Conservation (phyloP, 2,329 filamentous ascomycete genomes). For the Microcera coccophila region DNA sequence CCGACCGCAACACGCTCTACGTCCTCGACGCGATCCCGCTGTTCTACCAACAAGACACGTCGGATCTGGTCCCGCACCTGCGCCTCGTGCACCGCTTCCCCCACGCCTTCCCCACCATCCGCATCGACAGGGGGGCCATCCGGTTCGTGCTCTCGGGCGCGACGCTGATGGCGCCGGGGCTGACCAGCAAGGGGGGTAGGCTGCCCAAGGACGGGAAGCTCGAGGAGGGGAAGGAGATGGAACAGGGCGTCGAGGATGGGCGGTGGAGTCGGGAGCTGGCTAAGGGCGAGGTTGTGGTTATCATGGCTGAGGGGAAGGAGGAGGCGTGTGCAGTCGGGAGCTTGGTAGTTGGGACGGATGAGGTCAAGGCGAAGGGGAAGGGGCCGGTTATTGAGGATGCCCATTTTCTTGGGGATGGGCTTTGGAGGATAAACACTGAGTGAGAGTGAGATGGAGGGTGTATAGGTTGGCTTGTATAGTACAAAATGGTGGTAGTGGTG, state of each 20-base stretch:
- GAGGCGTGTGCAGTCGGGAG: conserved; percentile 85
- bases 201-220: conserved; percentile 57
- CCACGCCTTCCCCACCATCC: conserved; percentile 73
- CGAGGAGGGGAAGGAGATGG: conserved; percentile 42
- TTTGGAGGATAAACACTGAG: conserved; percentile 71
- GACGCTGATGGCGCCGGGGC: conserved; percentile 90
- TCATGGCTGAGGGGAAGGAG: conserved; percentile 90
- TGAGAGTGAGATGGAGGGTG: conserved; percentile 24
- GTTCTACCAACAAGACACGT: conserved; percentile 82
- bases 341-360: conserved; percentile 78
- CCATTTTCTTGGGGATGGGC: conserved; percentile 88
- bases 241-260: conserved; percentile 44
- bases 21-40: conserved; percentile 72
- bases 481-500: neutral
- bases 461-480: neutral
- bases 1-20: conserved; percentile 87
- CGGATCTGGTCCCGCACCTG: conserved; percentile 80
- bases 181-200: conserved; percentile 78
- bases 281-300: conserved; percentile 79
- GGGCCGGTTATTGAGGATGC: conserved; percentile 90
- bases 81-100: conserved; percentile 88
- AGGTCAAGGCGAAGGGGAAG: conserved; percentile 92
- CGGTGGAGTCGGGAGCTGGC: conserved; percentile 64
- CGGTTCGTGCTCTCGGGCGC: conserved; percentile 93
- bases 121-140: conserved; percentile 93